Conservation (phyloP, 179 eudicot species). For the Corrigiola litoralis region DNA sequence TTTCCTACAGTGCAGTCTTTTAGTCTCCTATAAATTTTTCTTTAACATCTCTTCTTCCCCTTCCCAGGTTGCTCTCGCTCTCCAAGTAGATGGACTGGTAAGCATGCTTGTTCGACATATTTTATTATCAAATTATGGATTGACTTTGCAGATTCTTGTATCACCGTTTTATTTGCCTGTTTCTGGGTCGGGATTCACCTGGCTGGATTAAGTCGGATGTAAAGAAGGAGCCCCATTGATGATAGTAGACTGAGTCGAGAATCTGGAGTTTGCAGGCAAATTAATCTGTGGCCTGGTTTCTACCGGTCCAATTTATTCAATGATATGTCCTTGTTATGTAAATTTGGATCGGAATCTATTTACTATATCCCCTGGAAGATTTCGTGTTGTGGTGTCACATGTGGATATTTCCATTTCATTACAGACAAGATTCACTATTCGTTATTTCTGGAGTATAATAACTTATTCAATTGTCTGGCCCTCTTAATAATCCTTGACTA, state of each 20-base stretch:
- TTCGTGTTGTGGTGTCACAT: too few species aligned
- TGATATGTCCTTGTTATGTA: too few species aligned
- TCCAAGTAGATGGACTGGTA: constrained; percentile 97
- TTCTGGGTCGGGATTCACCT: not conserved
- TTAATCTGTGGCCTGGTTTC: too few species aligned
- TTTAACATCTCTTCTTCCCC: constrained; percentile 24
- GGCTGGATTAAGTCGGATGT: not conserved
- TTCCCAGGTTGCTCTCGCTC: constrained; percentile 88
- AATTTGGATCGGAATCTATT: too few species aligned
- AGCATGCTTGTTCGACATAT: constrained; percentile 3
- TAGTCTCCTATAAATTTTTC: constrained; percentile 12
- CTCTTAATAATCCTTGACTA: too few species aligned
- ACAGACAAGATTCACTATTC: too few species aligned
- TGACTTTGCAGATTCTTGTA: not conserved
- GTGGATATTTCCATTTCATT: too few species aligned
- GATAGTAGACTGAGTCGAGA: not conserved
- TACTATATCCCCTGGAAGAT: too few species aligned
- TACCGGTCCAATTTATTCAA: too few species aligned
- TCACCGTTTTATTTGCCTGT: not conserved
- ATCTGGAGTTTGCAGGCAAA: not conserved
- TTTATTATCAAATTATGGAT: not conserved
- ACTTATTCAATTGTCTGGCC: too few species aligned
- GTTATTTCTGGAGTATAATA: too few species aligned
- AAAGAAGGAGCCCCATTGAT: not conserved
- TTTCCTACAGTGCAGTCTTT: constrained; percentile 8